Conservation (phyloP, 345 rosid species). For the Eucalyptus pauciflora region DNA sequence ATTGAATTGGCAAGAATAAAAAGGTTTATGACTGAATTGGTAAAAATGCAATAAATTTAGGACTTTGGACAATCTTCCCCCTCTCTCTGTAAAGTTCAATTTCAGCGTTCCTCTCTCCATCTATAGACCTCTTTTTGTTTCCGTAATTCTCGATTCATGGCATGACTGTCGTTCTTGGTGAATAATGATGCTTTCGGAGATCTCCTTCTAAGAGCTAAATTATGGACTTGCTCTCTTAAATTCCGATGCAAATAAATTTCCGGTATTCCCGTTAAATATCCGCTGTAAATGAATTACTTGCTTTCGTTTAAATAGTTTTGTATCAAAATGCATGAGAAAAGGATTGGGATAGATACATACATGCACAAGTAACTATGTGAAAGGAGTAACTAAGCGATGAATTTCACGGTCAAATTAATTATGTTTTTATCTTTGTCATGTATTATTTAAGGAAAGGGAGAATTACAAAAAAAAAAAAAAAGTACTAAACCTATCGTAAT, state of each 20-base stretch:
- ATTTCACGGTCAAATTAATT: not conserved
- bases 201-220: not conserved
- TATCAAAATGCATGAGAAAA: not conserved
- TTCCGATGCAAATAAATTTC: not conserved
- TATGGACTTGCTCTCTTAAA: not conserved
- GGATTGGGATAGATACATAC: not conserved
- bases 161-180: not conserved
- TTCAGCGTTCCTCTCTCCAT: not conserved
- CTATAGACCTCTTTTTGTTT: not conserved
- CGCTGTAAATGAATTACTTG: not conserved
- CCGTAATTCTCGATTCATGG: not conserved
- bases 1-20: too few species aligned
- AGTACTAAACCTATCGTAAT: rapidly evolving
- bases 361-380: not conserved
- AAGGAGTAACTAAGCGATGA: not conserved
- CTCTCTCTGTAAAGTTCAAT: not conserved
- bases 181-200: not conserved
- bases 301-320: not conserved
- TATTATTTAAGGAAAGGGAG: not conserved
- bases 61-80: not conserved
- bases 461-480: not conserved
- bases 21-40: rapidly evolving
- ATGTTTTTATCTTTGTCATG: not conserved
- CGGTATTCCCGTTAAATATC: not conserved
- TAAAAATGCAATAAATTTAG: too few species aligned